A percentile compares a stretch with the other conserved stretches of the same genome.
Evolutionary conservation across 305 asterid species (phyloP).

Genomic region (Plantago coronopus): DNA sequence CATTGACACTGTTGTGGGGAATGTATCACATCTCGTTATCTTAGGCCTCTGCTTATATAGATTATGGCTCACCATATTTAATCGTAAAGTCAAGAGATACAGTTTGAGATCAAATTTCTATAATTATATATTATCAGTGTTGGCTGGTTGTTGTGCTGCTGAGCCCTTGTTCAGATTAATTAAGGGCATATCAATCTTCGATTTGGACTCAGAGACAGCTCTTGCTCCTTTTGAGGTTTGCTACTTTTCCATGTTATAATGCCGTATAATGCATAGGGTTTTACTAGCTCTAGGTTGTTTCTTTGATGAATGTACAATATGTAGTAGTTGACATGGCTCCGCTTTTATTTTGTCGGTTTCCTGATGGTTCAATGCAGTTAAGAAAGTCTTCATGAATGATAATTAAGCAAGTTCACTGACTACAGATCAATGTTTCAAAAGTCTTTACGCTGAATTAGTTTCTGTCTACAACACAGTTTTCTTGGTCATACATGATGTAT

Average conservation of each 20-base stretch:
- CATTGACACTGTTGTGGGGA: constrained; percentile 64
- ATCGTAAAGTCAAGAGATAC: constrained; percentile 45
- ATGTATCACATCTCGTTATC: constrained; percentile 56
- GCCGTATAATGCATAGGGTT: constrained; percentile 11
- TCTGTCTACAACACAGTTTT: too few relatives aligned
- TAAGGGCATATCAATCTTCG: constrained; percentile 66
- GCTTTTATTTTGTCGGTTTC: too few relatives aligned
- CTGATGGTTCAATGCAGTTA: too few relatives aligned
- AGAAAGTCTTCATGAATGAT: too few relatives aligned
- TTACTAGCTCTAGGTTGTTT: neutral
- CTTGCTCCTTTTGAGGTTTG: constrained; percentile 87
- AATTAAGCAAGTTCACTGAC: too few relatives aligned
- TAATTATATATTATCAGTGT: constrained; percentile 51
- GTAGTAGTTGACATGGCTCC: too few relatives aligned
- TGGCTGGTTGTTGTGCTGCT: constrained; percentile 68
- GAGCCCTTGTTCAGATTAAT: constrained; percentile 68
- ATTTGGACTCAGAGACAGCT: constrained; percentile 46
- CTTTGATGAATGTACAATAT: too few relatives aligned
- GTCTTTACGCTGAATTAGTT: too few relatives aligned
- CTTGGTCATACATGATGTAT: too few relatives aligned
- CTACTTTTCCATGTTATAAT: constrained; percentile 17
- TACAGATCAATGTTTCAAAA: neutral
- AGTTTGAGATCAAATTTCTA: constrained; percentile 59
- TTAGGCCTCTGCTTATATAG: constrained; percentile 62
- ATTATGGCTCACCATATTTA: constrained; percentile 47